Base-by-base conservation (phyloP, 2,329 filamentous ascomycete species). In the Botryotinia calthae region DNA sequence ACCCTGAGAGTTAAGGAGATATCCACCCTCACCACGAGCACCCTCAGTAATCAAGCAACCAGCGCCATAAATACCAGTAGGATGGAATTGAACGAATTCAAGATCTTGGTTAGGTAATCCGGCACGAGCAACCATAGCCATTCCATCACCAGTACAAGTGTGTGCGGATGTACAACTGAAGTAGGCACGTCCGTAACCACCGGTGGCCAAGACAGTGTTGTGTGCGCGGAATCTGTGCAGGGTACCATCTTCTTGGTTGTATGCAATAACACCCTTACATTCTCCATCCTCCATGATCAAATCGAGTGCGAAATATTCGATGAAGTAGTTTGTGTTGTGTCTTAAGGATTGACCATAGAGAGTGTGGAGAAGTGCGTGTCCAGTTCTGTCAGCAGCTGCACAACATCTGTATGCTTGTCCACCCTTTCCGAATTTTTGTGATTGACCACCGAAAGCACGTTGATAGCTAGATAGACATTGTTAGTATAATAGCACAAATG, bases 11-110 rank as follows among this genome's bases (percentile, higher is more conserved):
- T 86, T 86, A n/a, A 86, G 81, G 1, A 86, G 81, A 72, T 85
- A 86, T 31, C 84, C 84, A 51, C 84, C 85, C 79, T 86, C 85
- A 44, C 85, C 85, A 64, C 84, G 81, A 25, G 84, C 84, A 8
- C 85, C 84, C 79, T 86, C 85, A 5, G 84, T 86, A 59, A 86
- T 86, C 34, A 86, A 78, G 70, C 85, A 84, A 22, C 84, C 85
- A 37, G 84, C 84, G 40, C 84, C 85, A 73, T 86, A 86, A 56
- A 86, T 86, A 8, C 85, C 84, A 51, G 83, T 83, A 1, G 84
- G 84, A 75, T 86, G 85, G 71, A 86, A 86, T 73, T 86, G 85
- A 3, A 86, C 84, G 73, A 86, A 86, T 73, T 86, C 84, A 80
- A 86, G 84, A 75, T 86, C 84, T 75, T 86, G 84, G 62, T 85